Conservation (phyloP, 164 flowering plant genomes). For the Macadamia tetraphylla region DNA sequence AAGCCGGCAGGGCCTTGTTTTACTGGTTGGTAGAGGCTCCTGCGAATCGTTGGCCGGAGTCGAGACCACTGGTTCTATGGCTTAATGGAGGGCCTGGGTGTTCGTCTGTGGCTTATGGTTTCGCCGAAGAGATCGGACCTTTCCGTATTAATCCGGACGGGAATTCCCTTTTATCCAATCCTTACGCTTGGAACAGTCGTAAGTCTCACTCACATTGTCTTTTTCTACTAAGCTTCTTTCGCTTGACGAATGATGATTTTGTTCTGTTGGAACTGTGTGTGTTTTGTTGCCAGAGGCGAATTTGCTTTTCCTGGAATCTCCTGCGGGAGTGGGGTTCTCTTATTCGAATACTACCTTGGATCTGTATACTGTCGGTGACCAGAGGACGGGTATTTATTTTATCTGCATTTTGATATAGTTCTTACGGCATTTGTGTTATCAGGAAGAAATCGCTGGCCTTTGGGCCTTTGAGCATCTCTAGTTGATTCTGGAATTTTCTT, state of each 20-base stretch:
- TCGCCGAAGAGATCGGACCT: conserved; percentile 91
- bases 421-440: background rate
- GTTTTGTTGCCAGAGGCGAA: conserved; percentile 67
- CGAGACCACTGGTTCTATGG: conserved; percentile 87
- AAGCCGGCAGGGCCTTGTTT: conserved; percentile 83
- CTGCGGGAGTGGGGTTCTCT: conserved; percentile 97
- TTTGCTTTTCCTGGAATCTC: conserved; percentile 92
- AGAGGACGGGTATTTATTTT: conserved; percentile 57
- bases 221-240: background rate
- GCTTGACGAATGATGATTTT: background rate
- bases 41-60: conserved; percentile 31
- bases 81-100: conserved; percentile 99
- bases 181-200: conserved; percentile 89
- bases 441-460: background rate
- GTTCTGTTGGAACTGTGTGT: conserved; percentile 2
- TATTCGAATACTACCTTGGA: conserved; percentile 79
- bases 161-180: conserved; percentile 60
- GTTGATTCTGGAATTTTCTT: conserved; percentile 21
- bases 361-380: conserved; percentile 72
- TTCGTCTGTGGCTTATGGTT: conserved; percentile 90
- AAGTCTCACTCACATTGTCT: conserved; percentile 15
- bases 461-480: background rate
- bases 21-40: conserved; percentile 88
- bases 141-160: conserved; percentile 76
- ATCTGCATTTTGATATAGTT: background rate